Evolutionary conservation across 176 grass and related monocot species (phyloP), one percentile per base, ranked within the genome.

Genomic region (Melocanna baccifera): DNA sequence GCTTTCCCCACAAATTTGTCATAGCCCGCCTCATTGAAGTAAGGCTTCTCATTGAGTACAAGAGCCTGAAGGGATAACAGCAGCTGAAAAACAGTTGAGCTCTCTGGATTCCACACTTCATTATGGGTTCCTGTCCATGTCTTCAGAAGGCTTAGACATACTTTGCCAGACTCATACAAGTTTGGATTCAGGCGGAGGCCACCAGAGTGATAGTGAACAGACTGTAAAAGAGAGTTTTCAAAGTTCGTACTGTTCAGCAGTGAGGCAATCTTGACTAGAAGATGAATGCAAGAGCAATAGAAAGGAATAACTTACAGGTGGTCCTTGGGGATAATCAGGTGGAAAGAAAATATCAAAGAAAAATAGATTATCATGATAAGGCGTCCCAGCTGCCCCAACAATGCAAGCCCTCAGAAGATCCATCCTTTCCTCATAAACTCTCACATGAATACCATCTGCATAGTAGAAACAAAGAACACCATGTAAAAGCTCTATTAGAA

Each of bases 321-420:
- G 96, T 77, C 92, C 93, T 64, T 92, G 73, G 76, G 96, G 96
- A 88, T 99, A 99, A 66, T 94, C 84, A 47, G 79, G 63, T 59
- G 96, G 96, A 89, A 99, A 93, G 59, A 92, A 96, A 79, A 99
- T 94, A 88, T 99, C 96, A 26, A 99, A 99, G 87, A 99, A 99
- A 72, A 99, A 99, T 41, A 99, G 62, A 77, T 89, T 87, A 67
- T 99, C 93, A 86, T 99, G 96, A 42, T 99, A 99, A 37, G 96
- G 96, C 11, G 96, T 99, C 78, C 93, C 96, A 80, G 73, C 88
- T 51, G 96, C 89, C 48, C 96, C 96, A 79, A 99, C 83, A 81
- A 99, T 86, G 84, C 89, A 96, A 78, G 93, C 96, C 88, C 93
- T 94, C 40, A 94, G 72, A 68, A 99, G 87, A 90, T 99, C 96